Base-by-base conservation (phyloP, 2,329 filamentous ascomycete species). In the Aspergillus neotritici region DNA sequence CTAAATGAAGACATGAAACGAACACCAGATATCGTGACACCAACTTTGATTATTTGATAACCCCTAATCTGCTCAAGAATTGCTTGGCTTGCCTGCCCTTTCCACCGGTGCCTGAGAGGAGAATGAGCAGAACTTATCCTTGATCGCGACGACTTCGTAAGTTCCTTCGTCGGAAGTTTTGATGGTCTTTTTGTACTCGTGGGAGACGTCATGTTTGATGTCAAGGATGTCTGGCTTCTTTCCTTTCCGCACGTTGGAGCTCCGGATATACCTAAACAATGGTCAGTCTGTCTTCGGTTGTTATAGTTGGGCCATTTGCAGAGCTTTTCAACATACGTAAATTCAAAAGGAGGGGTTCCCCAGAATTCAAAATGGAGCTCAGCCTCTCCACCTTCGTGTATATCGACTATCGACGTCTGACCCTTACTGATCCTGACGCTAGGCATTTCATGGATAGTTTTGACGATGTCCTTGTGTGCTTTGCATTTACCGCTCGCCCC, bases 141-240 rank as follows among this genome's bases (percentile, higher is more conserved):
- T 94, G 68, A 98, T 95, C 9, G 87, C 84, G 25, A 97, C 87
- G 13, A 98, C 91, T 70, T 98, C 93, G 62, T 98, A 98, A 53
- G 89, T 95, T 38, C 93, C 93, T 74, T 97, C 93, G 62, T 95
- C 87, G 55, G 84, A 89, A 17, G 90, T 89, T 56, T 83, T 83
- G 56, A 97, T 79, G 17, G 81, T 80, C 76, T 94, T 90, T 58
- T 73, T 83, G 64, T 87, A 79, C 58, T 94, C 87, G 50, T 90
- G 80, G 37, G 86, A 91, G 13, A 86, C 76, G 56, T 96, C 90
- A 53, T 93, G 89, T 55, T 87, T 81, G 52, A 94, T 96, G 70
- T 98, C 94, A 13, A 98, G 75, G 29, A 98, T 79, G 56, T 83
- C 77, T 31, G 84, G 81, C 60, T 82, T 86, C 65, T 88, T 86